These are phyloP conservation scores for Ganoderma boninense DNA, from an alignment of 1,284 basidiomycete species.

Conservation along the genomic window DNA sequence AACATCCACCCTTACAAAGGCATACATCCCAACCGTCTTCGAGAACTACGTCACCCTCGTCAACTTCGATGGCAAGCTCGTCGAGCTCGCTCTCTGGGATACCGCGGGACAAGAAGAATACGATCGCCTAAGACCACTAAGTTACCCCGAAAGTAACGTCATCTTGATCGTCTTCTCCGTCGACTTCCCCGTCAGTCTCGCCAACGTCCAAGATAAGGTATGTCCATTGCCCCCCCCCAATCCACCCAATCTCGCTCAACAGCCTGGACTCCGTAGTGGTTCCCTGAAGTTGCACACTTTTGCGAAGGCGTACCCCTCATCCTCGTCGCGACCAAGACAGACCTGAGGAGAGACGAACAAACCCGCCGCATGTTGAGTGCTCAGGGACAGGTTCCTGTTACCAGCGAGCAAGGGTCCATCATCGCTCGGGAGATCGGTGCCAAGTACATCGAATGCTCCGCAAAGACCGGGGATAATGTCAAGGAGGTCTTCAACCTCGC, in stretches of 20 bases:
- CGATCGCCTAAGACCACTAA: slow-evolving; percentile 91
- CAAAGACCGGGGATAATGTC: slow-evolving; percentile 90
- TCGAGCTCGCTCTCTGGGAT: slow-evolving; percentile 97
- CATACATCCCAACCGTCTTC: slow-evolving; percentile 98
- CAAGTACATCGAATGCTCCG: slow-evolving; percentile 95
- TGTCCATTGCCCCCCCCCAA: slow-evolving; percentile 28
- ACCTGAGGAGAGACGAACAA: slow-evolving; percentile 88
- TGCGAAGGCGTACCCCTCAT: slow-evolving; percentile 94
- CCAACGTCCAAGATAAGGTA: slow-evolving; percentile 95
- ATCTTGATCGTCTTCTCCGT: slow-evolving; percentile 97
- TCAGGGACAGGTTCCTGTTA: slow-evolving; percentile 89
- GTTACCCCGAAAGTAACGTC: slow-evolving; percentile 96
- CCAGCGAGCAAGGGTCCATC: slow-evolving; percentile 78
- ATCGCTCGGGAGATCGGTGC: slow-evolving; percentile 95
- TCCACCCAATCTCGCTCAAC: background rate
- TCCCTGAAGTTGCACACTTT: slow-evolving; percentile 97
- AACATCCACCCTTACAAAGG: slow-evolving; percentile 53
- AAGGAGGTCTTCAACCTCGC: slow-evolving; percentile 94
- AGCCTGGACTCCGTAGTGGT: slow-evolving; percentile 72
- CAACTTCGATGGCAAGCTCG: slow-evolving; percentile 86
- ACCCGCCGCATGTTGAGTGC: slow-evolving; percentile 93
- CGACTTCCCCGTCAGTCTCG: slow-evolving; percentile 95
- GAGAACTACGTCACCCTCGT: slow-evolving; percentile 97
- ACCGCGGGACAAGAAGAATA: slow-evolving; percentile 99
- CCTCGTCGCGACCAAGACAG: slow-evolving; percentile 94